Base-by-base conservation (phyloP, 495 filamentous ascomycete species). In the Penicillium pulvis region DNA sequence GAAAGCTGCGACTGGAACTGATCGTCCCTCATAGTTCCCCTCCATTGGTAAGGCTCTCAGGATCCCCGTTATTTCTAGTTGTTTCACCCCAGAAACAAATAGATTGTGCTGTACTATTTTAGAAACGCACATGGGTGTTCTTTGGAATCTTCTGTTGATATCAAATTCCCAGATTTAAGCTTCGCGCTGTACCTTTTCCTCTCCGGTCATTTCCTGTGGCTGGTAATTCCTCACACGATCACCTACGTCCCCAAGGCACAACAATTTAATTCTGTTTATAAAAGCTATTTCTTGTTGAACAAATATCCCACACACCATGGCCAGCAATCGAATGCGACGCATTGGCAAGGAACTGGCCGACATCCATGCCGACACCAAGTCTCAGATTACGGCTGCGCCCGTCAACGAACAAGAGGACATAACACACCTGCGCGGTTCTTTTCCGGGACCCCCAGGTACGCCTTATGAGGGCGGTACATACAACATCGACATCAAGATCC, bases 381-480 rank as follows among this genome's bases (percentile, higher is more conserved):
- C 90, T 10, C 84, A 89, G 59, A 89, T 98, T 66, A 74, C 78
- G 2, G 89, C 86, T 5, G 79, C 86, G 48, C 85, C 89, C 0
- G 70, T 85, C 53, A 83, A 87, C 60, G 75, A 75, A 35, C 76
- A 78, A 23, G 85, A 87, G 36, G 89, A 96, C 77, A 78, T 98
- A 45, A 91, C 88, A 41, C 91, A 95, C 66, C 82, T 98, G 17
- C 85, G 85, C 57, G 95, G 93, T 17, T 83, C 85, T 35, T 95
- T 98, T 65, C 81, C 81, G 43, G 94, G 94, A 0, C 94, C 95
- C 1, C 92, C 93, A 19, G 91, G 91, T 56, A 96, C 93, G 8
- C 93, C 94, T 2, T 98, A 98, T 69, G 92, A 94, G 68, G 93
- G 91, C 31, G 94, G 93, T 26, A 87, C 79, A 28, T 98, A 86